These are phyloP conservation scores for Aspergillus hortae DNA, from an alignment of 2,329 filamentous ascomycete genomes.

Conservation along the genomic window DNA sequence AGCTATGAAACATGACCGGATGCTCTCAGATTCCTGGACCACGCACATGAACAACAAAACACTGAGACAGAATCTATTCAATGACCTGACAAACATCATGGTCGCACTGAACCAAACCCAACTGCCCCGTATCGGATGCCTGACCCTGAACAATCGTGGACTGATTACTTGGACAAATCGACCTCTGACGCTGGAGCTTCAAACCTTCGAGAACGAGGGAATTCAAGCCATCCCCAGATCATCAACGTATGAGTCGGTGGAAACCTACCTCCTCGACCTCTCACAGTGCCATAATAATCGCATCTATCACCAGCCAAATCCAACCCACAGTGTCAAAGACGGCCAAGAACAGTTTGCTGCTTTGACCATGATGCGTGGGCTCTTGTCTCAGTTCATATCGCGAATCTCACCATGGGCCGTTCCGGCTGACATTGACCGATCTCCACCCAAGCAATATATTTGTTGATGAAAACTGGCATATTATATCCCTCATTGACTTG, in stretches of 20 bases:
- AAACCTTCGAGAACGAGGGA: constrained; percentile 31
- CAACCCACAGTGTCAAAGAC: constrained; percentile 25
- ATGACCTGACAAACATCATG: too few species aligned
- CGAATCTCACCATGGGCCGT: constrained; percentile 32
- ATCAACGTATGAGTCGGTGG: constrained; percentile 28
- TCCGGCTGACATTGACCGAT: constrained; percentile 36
- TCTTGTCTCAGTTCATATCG: constrained; percentile 23
- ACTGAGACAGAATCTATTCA: too few species aligned
- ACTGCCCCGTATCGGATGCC: neutral
- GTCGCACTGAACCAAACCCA: too few species aligned
- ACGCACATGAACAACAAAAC: too few species aligned
- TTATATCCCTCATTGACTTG: constrained; percentile 21
- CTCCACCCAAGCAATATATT: constrained; percentile 36
- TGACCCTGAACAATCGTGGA: neutral
- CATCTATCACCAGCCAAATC: constrained; percentile 32
- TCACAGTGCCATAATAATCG: constrained; percentile 33
- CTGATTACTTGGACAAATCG: constrained; percentile 23
- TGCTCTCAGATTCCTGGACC: too few species aligned
- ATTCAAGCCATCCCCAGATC: constrained; percentile 30
- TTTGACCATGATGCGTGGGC: constrained; percentile 26
- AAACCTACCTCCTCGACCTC: constrained; percentile 31
- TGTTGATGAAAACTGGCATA: constrained; percentile 22
- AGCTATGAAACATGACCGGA: too few species aligned
- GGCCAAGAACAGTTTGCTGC: constrained; percentile 28
- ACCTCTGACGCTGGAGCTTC: constrained; percentile 31